These are phyloP conservation scores for Dichomitus squalens DNA, from an alignment of 1,284 basidiomycete genomes.

Conservation along the genomic window DNA sequence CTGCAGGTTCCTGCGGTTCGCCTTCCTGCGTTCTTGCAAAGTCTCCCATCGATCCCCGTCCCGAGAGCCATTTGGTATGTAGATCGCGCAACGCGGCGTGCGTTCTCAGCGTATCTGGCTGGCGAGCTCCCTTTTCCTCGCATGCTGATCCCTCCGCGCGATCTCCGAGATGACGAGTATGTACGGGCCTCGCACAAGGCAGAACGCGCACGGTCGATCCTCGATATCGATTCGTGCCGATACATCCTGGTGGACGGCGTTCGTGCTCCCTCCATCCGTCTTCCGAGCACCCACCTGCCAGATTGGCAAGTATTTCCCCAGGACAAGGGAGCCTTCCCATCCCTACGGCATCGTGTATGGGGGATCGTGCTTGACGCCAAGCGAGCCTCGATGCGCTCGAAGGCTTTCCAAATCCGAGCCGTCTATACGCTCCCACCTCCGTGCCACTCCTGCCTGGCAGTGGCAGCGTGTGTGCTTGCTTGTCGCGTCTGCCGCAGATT, in stretches of 20 bases:
- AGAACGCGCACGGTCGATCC: neutral
- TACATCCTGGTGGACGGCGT: neutral
- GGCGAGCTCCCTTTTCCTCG: neutral
- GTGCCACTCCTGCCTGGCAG: slow-evolving; percentile 3
- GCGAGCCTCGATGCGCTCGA: slow-evolving; percentile 8
- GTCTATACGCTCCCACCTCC: neutral
- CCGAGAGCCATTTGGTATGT: slow-evolving; percentile 1
- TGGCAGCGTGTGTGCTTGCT: neutral
- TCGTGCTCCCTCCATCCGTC: neutral
- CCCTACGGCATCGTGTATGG: slow-evolving; percentile 1
- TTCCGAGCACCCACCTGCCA: slow-evolving; percentile 14
- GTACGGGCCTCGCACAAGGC: neutral
- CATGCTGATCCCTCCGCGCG: slow-evolving; percentile 21
- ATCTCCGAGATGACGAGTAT: slow-evolving; percentile 16
- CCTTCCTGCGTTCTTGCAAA: neutral
- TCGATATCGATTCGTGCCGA: slow-evolving; percentile 1
- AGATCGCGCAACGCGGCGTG: neutral
- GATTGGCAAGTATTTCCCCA: slow-evolving; percentile 15
- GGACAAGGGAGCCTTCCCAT: slow-evolving; percentile 24
- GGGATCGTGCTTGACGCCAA: slow-evolving; percentile 1
- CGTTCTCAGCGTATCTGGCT: neutral
- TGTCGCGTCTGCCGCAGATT: slow-evolving; percentile 10
- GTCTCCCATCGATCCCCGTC: slow-evolving; percentile 4
- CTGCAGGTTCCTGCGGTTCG: no score
- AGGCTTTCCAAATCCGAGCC: neutral